Conservation (phyloP, 148 eudicot species). For the Diospyros lotus region DNA sequence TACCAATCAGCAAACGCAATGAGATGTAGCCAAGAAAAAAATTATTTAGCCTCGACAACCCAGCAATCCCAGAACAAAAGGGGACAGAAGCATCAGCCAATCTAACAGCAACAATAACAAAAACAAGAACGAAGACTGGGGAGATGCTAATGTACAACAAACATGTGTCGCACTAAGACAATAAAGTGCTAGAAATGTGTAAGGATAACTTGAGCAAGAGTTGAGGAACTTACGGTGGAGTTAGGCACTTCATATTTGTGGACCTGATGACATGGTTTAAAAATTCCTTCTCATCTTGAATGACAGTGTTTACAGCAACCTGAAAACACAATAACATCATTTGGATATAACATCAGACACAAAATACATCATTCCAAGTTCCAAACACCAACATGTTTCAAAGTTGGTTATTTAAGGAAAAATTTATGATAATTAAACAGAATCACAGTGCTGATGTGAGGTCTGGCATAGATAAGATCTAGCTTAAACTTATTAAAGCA, state of each 20-base stretch:
- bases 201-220: not conserved
- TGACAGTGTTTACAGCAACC: constrained; percentile 82
- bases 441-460: constrained; percentile 2
- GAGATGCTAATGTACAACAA: not conserved
- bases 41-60: not conserved
- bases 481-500: not conserved
- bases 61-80: constrained; percentile 2
- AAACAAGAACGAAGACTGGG: not conserved
- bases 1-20: constrained; percentile 5
- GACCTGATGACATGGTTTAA: constrained; percentile 82
- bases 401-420: not conserved
- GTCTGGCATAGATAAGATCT: not conserved
- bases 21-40: not conserved
- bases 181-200: not conserved
- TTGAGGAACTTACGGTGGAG: constrained; percentile 58
- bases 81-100: not conserved
- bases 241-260: constrained; percentile 88
- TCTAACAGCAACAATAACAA: not conserved
- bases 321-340: constrained; percentile 13
- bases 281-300: constrained; percentile 81
- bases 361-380: not conserved
- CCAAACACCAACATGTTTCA: not conserved
- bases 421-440: not conserved
- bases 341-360: not conserved
- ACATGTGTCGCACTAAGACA: not conserved